phyloP scores from a whole-genome alignment of 345 rosid species.

The Murraya koenigii region DNA sequence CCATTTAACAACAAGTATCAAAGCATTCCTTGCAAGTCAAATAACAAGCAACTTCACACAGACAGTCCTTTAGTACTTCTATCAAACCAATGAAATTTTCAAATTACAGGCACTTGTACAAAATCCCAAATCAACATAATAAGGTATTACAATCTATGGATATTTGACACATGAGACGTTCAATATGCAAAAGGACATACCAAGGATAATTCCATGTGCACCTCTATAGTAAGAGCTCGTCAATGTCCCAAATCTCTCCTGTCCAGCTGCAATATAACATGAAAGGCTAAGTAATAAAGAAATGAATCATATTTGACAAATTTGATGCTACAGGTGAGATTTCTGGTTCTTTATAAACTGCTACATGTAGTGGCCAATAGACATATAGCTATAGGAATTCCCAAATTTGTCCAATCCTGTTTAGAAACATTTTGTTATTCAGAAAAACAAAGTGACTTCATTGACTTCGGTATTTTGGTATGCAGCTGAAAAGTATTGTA shows the following conservation, averaged over 20 bases:
- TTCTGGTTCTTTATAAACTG: background rate
- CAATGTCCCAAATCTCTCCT: slow-evolving; percentile 85
- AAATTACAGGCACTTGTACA: background rate
- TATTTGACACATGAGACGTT: background rate
- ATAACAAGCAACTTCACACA: background rate
- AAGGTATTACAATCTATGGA: background rate
- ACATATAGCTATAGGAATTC: background rate
- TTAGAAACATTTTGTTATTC: background rate
- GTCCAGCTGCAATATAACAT: slow-evolving; percentile 72
- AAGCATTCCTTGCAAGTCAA: background rate
- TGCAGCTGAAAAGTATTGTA: background rate
- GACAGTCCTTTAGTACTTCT: background rate
- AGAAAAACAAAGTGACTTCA: background rate
- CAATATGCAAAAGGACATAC: slow-evolving; percentile 36
- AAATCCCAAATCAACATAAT: background rate
- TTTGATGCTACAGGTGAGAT: background rate
- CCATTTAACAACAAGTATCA: background rate
- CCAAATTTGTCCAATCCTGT: background rate
- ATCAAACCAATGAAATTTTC: background rate
- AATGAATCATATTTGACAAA: background rate
- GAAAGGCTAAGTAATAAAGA: background rate
- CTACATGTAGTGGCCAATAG: background rate
- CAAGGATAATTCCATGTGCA: slow-evolving; percentile 89
- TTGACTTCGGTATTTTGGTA: too few relatives aligned
- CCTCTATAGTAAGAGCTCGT: slow-evolving; percentile 92